These are phyloP conservation scores for Verticillium nubilum DNA, from an alignment of 2,329 filamentous ascomycete genomes.

Conservation along the genomic window DNA sequence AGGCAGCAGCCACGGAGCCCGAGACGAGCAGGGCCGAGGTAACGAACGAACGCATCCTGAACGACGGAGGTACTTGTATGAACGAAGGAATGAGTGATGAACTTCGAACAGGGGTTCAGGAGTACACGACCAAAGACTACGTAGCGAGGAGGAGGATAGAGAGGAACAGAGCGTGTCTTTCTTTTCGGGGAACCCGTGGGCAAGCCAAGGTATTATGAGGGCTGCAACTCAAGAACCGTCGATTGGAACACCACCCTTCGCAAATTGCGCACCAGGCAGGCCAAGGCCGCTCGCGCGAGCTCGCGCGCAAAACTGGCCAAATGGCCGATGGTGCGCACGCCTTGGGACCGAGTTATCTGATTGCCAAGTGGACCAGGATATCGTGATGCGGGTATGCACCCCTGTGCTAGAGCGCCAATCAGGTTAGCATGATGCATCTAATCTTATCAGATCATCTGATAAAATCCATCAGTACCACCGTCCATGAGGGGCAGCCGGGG, in stretches of 20 bases:
- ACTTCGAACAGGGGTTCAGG: neutral
- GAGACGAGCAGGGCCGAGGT: constrained; percentile 1
- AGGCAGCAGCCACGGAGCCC: neutral
- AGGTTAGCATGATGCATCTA: neutral
- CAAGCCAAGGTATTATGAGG: neutral
- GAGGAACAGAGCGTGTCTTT: neutral
- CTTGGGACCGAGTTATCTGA: neutral
- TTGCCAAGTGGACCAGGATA: neutral
- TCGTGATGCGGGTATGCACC: neutral
- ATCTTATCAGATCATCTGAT: neutral
- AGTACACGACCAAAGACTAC: neutral
- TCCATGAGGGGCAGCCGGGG: neutral
- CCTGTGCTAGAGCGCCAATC: neutral
- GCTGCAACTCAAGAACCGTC: neutral
- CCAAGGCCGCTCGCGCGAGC: neutral
- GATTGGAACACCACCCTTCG: neutral
- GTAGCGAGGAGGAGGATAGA: neutral
- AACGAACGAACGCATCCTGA: constrained; percentile 1
- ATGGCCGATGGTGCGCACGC: neutral
- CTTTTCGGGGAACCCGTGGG: neutral
- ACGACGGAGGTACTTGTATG: neutral
- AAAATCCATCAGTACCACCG: neutral
- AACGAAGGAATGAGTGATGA: constrained; percentile 1
- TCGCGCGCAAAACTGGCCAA: neutral
- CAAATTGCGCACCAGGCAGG: neutral